Evolutionary conservation across 352 stramenopile species (phyloP), one percentile per base, ranked within the genome.

Genomic region (Phytophthora parvispora): DNA sequence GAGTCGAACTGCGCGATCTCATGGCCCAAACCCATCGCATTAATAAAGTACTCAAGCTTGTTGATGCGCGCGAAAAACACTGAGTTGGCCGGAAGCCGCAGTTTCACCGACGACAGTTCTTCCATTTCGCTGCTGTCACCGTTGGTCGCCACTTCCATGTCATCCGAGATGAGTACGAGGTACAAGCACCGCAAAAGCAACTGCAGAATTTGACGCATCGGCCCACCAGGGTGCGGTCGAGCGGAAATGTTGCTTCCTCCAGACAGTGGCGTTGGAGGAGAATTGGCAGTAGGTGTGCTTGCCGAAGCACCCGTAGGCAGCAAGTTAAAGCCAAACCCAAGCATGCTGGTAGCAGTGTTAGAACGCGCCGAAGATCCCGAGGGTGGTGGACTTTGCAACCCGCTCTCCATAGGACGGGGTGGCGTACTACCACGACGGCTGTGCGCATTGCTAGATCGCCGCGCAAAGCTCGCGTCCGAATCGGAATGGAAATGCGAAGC

Each of bases 31-130:
- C 84, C 81, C 83, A 96, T 91, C 0, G 84, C 79, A 48, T 96
- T 89, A 27, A 94, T 83, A 64, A 94, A 96, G 66, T 96, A 94
- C 64, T 94, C 88, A 4, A 96, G 74, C 64, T 94, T 94, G 72
- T 92, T 92, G 48, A 95, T 86, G 12, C 82, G 83, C 18, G 83
- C 77, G 38, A 91, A 86, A 73, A 94, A 95, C 15, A 92, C 78
- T 18, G 78, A 86, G 49, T 89, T 84, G 36, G 63, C 74, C 51
- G 80, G 77, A 69, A 89, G 63, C 15, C 70, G 78, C 32, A 87
- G 69, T 55, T 88, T 69, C 8, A 69, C 60, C 0, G 64, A 67
- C 6, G 75, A 58, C 9, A 76, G 32, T 48, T 80, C 71, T 53
- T 74, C 74, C 16, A 34, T 72, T 16, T 73, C 74, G 42, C 53